Percentiles rank a stretch among this genome's conserved stretches.
These are phyloP conservation scores for Canavalia gladiata DNA, from an alignment of 306 rosid genomes.

Conservation along the genomic window DNA sequence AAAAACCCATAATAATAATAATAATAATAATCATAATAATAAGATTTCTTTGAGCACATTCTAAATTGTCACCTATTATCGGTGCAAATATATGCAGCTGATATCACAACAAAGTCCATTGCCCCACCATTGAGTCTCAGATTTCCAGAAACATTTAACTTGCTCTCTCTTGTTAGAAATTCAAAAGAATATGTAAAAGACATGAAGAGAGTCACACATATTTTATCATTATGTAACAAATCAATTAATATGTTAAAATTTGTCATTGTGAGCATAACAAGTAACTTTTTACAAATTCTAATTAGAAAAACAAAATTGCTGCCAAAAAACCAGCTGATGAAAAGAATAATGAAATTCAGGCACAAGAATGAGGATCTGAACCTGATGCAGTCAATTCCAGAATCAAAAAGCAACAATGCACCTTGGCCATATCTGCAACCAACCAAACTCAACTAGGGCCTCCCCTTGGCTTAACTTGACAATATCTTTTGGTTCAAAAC, in stretches of 20 bases:
- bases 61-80: not conserved
- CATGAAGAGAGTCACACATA: not conserved
- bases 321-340: constrained; percentile 40
- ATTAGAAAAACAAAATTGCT: constrained; percentile 48
- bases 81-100: constrained; percentile 9
- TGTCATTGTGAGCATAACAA: constrained; percentile 2
- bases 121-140: not conserved
- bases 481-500: constrained; percentile 35
- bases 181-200: constrained; percentile 20
- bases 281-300: constrained; percentile 45
- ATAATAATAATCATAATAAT: not conserved
- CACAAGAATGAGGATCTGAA: constrained; percentile 52
- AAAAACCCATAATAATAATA: no score
- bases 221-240: constrained; percentile 34
- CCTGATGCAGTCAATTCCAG: constrained; percentile 53
- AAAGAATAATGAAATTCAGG: constrained; percentile 45
- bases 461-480: constrained; percentile 43
- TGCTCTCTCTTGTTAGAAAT: constrained; percentile 12
- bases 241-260: constrained; percentile 42
- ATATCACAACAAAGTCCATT: constrained; percentile 14
- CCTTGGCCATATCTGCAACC: constrained; percentile 47
- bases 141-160: constrained; percentile 7
- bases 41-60: not conserved
- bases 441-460: constrained; percentile 35
- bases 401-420: constrained; percentile 36